phyloP scores from a whole-genome alignment of 176 grass and related monocot genomes.

The Puccinellia tenuiflora region DNA sequence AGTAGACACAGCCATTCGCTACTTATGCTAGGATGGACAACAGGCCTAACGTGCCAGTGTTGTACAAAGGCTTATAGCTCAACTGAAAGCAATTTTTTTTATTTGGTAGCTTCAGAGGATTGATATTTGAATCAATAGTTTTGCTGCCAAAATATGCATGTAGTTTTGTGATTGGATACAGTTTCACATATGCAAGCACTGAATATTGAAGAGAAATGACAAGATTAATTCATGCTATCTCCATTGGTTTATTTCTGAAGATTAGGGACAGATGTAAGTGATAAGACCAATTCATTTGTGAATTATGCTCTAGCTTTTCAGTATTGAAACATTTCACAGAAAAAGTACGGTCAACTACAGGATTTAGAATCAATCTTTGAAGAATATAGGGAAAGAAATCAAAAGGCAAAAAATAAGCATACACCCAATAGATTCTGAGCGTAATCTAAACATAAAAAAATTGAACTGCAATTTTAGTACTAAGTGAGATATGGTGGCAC shows the following conservation, averaged over 20 bases:
- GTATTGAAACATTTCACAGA: background rate
- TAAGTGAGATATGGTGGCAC: background rate
- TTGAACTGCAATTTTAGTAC: background rate
- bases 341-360: background rate
- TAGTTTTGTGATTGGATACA: background rate
- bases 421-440: background rate
- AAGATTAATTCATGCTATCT: background rate
- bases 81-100: background rate
- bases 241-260: background rate
- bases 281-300: background rate
- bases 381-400: background rate
- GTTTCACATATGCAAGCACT: background rate
- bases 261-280: background rate
- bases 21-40: background rate
- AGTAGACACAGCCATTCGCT: background rate
- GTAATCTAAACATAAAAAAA: background rate
- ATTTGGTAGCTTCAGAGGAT: background rate
- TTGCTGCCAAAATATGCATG: background rate
- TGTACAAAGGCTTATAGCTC: background rate
- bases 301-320: background rate
- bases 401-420: background rate
- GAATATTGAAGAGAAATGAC: background rate
- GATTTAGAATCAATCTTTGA: background rate
- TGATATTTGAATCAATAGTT: background rate
- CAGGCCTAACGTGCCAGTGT: background rate